phyloP scores from a whole-genome alignment of 192 early-diverging fungal species.

The Chytriomyces confervae region DNA sequence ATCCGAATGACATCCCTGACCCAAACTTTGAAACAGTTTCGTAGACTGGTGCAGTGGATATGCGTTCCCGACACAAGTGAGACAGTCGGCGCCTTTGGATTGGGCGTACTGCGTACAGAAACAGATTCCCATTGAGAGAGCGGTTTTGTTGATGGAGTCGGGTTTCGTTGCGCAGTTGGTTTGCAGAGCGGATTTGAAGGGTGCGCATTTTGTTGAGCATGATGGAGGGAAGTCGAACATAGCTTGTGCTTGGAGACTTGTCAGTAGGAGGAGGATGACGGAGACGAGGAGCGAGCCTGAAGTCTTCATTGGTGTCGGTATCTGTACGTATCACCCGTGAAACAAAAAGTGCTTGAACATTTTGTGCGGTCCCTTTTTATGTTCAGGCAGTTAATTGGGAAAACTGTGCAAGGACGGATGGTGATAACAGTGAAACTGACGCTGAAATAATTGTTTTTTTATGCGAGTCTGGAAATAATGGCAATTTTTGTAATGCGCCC shows the following conservation, averaged over 20 bases:
- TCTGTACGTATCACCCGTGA: background rate
- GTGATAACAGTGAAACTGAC: no score
- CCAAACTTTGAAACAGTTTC: background rate
- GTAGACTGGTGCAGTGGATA: background rate
- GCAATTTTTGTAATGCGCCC: no score
- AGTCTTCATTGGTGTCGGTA: background rate
- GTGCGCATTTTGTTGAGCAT: background rate
- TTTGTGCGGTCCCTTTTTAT: background rate
- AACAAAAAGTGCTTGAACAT: background rate
- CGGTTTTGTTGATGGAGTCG: background rate
- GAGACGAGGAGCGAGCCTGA: background rate
- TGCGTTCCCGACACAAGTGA: conserved; percentile 12
- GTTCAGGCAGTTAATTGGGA: background rate
- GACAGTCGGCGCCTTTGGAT: conserved; percentile 2
- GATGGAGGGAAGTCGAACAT: background rate
- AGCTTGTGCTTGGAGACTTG: background rate
- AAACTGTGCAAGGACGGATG: background rate
- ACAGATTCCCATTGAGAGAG: background rate
- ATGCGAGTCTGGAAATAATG: no score
- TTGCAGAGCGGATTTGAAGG: background rate
- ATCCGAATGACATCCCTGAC: background rate
- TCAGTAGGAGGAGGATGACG: background rate
- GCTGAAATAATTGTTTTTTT: no score
- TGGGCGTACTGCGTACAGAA: conserved; percentile 25
- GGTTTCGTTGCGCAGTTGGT: background rate